These are phyloP conservation scores for Boechera divaricarpa DNA, from an alignment of 345 rosid genomes.

Conservation along the genomic window DNA sequence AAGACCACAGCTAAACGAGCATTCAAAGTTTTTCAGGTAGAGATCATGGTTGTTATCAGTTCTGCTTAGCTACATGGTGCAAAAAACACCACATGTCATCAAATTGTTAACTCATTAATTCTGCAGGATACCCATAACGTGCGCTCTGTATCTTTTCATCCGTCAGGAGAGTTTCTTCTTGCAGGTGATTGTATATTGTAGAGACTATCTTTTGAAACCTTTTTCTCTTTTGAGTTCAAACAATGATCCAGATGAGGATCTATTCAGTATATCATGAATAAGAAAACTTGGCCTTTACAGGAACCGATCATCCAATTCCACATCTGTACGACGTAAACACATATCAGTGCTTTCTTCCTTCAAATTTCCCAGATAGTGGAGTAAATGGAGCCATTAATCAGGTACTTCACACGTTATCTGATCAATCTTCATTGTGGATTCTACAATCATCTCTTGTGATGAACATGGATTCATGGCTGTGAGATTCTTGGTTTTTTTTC, in stretches of 20 bases:
- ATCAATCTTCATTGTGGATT: not conserved
- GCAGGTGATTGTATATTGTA: slow-evolving; percentile 53
- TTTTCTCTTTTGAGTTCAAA: slow-evolving; percentile 18
- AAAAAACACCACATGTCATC: slow-evolving; percentile 1
- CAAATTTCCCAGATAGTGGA: slow-evolving; percentile 61
- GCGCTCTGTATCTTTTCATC: slow-evolving; percentile 84
- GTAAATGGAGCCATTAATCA: slow-evolving; percentile 83
- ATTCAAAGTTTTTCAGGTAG: slow-evolving; percentile 83
- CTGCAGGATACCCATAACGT: slow-evolving; percentile 83
- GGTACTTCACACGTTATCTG: slow-evolving; percentile 45
- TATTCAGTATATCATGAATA: not conserved
- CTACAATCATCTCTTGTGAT: not conserved
- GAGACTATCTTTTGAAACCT: not conserved
- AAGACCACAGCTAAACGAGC: slow-evolving; percentile 85
- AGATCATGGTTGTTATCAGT: slow-evolving; percentile 30
- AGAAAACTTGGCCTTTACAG: slow-evolving; percentile 47
- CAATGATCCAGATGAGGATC: slow-evolving; percentile 1
- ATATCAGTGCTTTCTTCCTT: slow-evolving; percentile 70
- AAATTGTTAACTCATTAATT: slow-evolving; percentile 19
- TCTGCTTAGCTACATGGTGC: slow-evolving; percentile 9
- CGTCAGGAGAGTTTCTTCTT: slow-evolving; percentile 79
- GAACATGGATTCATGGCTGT: slow-evolving; percentile 25
- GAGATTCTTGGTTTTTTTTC: slow-evolving; percentile 35
- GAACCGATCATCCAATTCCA: slow-evolving; percentile 81
- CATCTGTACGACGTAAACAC: slow-evolving; percentile 88